Percentiles rank a stretch among this genome's conserved stretches.
phyloP scores from a whole-genome alignment of 2,329 filamentous ascomycete genomes.

The Arthroderma uncinatum region DNA sequence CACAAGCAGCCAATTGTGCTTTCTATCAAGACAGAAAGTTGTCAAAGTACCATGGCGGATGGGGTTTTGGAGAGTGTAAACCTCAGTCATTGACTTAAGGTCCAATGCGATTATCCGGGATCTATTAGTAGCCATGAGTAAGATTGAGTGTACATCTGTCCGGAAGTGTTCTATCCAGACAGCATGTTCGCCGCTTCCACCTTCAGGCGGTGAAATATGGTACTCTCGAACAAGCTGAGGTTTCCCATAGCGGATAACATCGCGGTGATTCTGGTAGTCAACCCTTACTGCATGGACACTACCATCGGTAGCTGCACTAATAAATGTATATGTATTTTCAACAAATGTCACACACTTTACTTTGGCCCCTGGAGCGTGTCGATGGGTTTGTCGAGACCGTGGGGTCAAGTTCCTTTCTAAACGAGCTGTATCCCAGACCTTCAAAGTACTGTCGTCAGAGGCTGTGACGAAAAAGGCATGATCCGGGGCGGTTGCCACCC shows the following conservation, averaged over 20 bases:
- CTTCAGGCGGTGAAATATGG: slow-evolving; percentile 44
- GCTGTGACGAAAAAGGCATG: slow-evolving; percentile 91
- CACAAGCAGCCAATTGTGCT: slow-evolving; percentile 78
- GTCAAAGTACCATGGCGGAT: slow-evolving; percentile 85
- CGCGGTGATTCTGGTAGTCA: slow-evolving; percentile 49
- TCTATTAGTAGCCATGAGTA: slow-evolving; percentile 75
- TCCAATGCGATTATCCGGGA: slow-evolving; percentile 78
- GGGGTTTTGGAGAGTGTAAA: slow-evolving; percentile 75
- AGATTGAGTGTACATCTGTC: slow-evolving; percentile 65
- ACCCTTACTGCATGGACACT: slow-evolving; percentile 82
- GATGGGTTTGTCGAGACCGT: slow-evolving; percentile 74
- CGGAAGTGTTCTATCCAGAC: slow-evolving; percentile 91
- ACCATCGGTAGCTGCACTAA: slow-evolving; percentile 82
- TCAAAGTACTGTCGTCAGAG: slow-evolving; percentile 81
- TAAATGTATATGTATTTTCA: slow-evolving; percentile 85
- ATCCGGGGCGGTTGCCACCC: slow-evolving; percentile 73
- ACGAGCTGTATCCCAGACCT: slow-evolving; percentile 82
- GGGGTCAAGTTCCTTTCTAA: slow-evolving; percentile 86
- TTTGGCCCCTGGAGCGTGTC: slow-evolving; percentile 56
- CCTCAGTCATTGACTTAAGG: slow-evolving; percentile 68
- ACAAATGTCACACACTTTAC: slow-evolving; percentile 82
- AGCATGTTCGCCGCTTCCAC: slow-evolving; percentile 54
- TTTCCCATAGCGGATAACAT: slow-evolving; percentile 63
- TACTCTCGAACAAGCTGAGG: slow-evolving; percentile 67
- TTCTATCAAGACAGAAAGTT: slow-evolving; percentile 78